These are phyloP conservation scores for Sextonia rubra DNA, from an alignment of 164 flowering plant species.

Conservation along the genomic window DNA sequence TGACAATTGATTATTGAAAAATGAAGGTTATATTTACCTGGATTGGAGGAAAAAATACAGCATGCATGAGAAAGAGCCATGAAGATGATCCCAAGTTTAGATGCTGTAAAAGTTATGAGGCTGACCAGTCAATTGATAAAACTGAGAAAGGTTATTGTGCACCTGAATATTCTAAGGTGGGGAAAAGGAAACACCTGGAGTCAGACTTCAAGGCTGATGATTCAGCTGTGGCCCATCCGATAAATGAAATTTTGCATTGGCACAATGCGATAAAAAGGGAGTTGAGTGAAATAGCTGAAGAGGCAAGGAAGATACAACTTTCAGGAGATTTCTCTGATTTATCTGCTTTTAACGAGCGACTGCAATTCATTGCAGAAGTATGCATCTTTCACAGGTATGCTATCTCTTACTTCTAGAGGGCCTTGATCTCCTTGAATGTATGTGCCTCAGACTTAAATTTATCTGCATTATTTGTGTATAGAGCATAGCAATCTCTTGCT, in stretches of 20 bases:
- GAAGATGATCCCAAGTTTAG: conserved; percentile 22
- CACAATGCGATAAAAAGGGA: conserved; percentile 79
- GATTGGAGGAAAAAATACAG: conserved; percentile 57
- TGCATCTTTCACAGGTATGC: conserved; percentile 91
- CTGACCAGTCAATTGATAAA: conserved; percentile 14
- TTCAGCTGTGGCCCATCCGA: conserved; percentile 39
- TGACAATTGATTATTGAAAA: conserved; percentile 2
- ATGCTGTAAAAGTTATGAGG: conserved; percentile 23
- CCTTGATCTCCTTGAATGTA: no score
- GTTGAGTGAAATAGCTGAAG: conserved; percentile 66
- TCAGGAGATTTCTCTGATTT: conserved; percentile 77
- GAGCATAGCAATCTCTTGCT: no score
- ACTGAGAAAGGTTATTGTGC: conserved; percentile 31
- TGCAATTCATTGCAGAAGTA: conserved; percentile 91
- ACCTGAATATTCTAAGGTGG: conserved; percentile 35
- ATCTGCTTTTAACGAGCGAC: conserved; percentile 65
- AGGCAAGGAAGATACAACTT: conserved; percentile 61
- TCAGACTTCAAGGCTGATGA: conserved; percentile 21
- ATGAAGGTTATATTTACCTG: conserved; percentile 72
- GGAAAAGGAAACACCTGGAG: conserved; percentile 55
- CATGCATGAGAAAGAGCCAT: conserved; percentile 18
- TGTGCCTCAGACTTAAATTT: no score
- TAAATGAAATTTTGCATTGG: conserved; percentile 88
- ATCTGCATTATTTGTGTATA: no score
- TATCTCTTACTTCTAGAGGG: background rate